Evolutionary conservation across 768 basidiomycete genomes (phyloP).

Genomic region (Dacryopinax spathularia): DNA sequence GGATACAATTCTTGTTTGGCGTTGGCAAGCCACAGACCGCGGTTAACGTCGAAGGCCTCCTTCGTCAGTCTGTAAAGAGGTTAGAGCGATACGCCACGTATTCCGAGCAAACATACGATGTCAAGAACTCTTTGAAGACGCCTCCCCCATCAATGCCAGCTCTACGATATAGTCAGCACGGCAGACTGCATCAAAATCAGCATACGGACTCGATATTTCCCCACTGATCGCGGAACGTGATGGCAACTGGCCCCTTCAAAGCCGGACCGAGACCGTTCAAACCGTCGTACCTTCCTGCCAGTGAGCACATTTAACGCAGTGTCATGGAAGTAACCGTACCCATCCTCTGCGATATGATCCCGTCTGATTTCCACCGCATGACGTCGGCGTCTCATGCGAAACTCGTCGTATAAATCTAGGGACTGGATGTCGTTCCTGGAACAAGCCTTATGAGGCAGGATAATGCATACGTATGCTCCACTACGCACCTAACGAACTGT

Average conservation of each 20-base stretch:
- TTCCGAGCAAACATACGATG: slow-evolving; percentile 26
- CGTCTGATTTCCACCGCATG: slow-evolving; percentile 45
- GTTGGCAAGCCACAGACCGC: slow-evolving; percentile 85
- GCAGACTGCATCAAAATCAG: slow-evolving; percentile 9
- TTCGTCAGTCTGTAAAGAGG: slow-evolving; percentile 47
- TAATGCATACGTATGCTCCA: not conserved
- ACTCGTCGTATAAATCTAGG: slow-evolving; percentile 14
- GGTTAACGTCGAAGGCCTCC: slow-evolving; percentile 88
- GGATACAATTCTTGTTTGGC: slow-evolving; percentile 90
- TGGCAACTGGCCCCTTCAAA: slow-evolving; percentile 70
- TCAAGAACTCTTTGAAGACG: slow-evolving; percentile 95
- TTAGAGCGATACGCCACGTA: not conserved
- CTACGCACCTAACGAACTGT: slow-evolving; percentile 45
- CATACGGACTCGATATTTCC: slow-evolving; percentile 61
- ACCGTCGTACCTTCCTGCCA: not conserved
- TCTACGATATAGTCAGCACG: slow-evolving; percentile 25
- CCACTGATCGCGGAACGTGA: slow-evolving; percentile 85
- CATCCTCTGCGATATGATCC: slow-evolving; percentile 71
- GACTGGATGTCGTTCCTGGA: not conserved
- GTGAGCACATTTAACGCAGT: not conserved
- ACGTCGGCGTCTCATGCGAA: slow-evolving; percentile 26
- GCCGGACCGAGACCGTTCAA: slow-evolving; percentile 48
- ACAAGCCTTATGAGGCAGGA: not conserved
- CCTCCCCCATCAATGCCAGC: slow-evolving; percentile 94
- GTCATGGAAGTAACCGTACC: slow-evolving; percentile 74